Evolutionary conservation across 1,139 yeast genomes (phyloP).

Genomic region (Yamadazyma spencermartinsiae): DNA sequence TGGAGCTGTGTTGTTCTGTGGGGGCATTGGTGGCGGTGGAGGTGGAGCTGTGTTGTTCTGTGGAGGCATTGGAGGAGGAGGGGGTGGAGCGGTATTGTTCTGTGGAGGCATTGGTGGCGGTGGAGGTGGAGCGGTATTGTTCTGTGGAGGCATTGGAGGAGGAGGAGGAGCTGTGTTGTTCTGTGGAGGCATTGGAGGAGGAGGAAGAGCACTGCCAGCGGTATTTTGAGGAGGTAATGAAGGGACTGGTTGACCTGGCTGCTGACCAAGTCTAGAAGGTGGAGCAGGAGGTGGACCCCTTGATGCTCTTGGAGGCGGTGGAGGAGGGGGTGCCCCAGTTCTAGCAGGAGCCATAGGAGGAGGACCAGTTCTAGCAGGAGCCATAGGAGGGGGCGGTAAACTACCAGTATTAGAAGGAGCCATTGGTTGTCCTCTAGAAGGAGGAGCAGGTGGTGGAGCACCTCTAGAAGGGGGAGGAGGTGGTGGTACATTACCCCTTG

Average conservation of each 20-base stretch:
- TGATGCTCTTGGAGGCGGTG: slow-evolving; percentile 34
- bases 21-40: slow-evolving; percentile 27
- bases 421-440: slow-evolving; percentile 2
- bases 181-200: slow-evolving; percentile 11
- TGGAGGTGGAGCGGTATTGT: slow-evolving; percentile 21
- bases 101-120: slow-evolving; percentile 16
- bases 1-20: slow-evolving; percentile 12
- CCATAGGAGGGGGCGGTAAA: slow-evolving; percentile 8
- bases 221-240: slow-evolving; percentile 10
- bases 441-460: slow-evolving; percentile 8
- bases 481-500: slow-evolving; percentile 19
- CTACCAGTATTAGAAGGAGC: slow-evolving; percentile 17
- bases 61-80: slow-evolving; percentile 19
- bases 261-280: slow-evolving; percentile 10
- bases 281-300: slow-evolving; percentile 24
- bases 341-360: slow-evolving; percentile 26
- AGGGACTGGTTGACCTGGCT: slow-evolving; percentile 6
- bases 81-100: slow-evolving; percentile 16
- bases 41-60: slow-evolving; percentile 20
- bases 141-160: slow-evolving; percentile 18
- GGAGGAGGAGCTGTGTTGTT: slow-evolving; percentile 5
- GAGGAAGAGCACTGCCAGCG: neutral
- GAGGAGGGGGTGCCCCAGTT: slow-evolving; percentile 23
- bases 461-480: slow-evolving; percentile 22
- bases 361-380: slow-evolving; percentile 20